Percentiles rank a stretch among this genome's conserved stretches.
Conservation (phyloP, 305 asterid species). For the Fraxinus albicans region DNA sequence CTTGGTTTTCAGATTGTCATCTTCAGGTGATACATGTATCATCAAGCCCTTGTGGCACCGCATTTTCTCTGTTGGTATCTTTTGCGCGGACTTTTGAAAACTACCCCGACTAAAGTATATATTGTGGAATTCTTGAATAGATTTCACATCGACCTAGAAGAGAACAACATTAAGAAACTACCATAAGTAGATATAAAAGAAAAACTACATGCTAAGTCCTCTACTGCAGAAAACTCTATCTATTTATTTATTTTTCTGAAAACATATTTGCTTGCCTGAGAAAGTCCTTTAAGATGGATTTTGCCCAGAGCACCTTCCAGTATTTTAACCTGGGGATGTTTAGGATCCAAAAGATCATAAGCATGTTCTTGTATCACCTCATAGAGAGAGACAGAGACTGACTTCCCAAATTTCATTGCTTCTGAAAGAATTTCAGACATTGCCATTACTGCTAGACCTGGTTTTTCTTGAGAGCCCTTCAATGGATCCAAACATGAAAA, state of each 20-base stretch:
- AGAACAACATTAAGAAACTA: slow-evolving; percentile 11
- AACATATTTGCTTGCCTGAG: slow-evolving; percentile 48
- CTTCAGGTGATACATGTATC: slow-evolving; percentile 46
- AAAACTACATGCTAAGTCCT: not conserved
- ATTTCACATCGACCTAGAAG: slow-evolving; percentile 52
- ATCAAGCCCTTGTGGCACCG: slow-evolving; percentile 65
- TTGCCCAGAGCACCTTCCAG: slow-evolving; percentile 68
- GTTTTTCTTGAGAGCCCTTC: slow-evolving; percentile 63
- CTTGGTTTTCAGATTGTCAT: slow-evolving; percentile 38
- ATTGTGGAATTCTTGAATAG: slow-evolving; percentile 47
- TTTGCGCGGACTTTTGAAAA: slow-evolving; percentile 34
- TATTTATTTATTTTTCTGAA: not conserved
- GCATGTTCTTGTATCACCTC: slow-evolving; percentile 63
- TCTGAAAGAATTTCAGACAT: slow-evolving; percentile 62
- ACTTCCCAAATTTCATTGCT: slow-evolving; percentile 41
- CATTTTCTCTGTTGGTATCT: slow-evolving; percentile 34
- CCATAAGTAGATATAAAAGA: not conserved
- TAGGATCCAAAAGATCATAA: slow-evolving; percentile 63
- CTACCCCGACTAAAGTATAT: slow-evolving; percentile 30
- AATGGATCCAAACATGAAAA: slow-evolving; percentile 4
- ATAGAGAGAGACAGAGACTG: slow-evolving; percentile 56
- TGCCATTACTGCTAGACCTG: slow-evolving; percentile 66
- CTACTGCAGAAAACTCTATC: not conserved
- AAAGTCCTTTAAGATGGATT: slow-evolving; percentile 75
- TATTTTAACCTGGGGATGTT: slow-evolving; percentile 53